Evolutionary conservation across 805 yeast species (phyloP).

Genomic region (Kodamaea leandrae): DNA sequence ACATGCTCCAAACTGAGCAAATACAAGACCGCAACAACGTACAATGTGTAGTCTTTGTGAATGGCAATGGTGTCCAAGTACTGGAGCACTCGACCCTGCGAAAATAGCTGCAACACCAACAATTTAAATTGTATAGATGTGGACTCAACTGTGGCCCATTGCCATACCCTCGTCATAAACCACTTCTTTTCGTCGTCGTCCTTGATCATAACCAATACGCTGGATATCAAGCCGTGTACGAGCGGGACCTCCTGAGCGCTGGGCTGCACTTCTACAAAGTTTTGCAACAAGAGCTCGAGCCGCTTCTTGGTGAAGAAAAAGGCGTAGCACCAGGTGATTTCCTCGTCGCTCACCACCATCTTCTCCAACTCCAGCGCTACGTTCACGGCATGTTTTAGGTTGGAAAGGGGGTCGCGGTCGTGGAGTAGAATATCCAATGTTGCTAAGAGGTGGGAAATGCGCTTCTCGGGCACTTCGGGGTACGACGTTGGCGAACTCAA

Average conservation of each 20-base stretch:
- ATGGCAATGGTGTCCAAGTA: neutral
- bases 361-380: neutral
- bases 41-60: neutral
- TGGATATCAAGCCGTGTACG: neutral
- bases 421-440: neutral
- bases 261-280: neutral
- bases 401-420: neutral
- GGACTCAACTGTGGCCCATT: neutral
- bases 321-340: neutral
- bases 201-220: too few relatives aligned
- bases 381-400: neutral
- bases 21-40: neutral
- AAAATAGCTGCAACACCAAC: neutral
- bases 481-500: neutral
- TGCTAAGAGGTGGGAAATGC: neutral
- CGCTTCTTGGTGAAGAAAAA: constrained; percentile 2
- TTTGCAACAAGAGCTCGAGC: neutral
- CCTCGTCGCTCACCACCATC: neutral
- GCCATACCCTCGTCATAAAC: constrained; percentile 1
- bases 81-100: neutral
- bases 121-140: neutral
- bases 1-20: neutral
- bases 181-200: too few relatives aligned
- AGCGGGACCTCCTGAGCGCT: neutral
- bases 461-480: neutral